Percentiles rank a stretch among this genome's conserved stretches.
Evolutionary conservation across 306 rosid genomes (phyloP).

Genomic region (Fragaria nilgerrensis): DNA sequence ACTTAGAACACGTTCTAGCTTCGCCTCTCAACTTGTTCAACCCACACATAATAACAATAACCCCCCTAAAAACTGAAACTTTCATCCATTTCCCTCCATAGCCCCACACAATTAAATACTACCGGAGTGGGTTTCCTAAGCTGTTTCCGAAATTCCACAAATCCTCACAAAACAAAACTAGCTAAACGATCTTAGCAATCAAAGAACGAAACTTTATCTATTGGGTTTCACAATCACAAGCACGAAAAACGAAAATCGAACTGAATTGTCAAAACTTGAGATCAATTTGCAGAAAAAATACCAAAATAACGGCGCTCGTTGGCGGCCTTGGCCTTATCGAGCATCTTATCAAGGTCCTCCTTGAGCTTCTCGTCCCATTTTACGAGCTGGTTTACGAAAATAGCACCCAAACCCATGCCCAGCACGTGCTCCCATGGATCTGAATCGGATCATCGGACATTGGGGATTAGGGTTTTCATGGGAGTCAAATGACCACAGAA

Average conservation of each 20-base stretch:
- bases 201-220: not conserved
- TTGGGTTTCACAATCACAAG: not conserved
- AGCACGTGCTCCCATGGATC: conserved; percentile 98
- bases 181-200: not conserved
- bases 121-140: no score
- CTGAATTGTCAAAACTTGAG: not conserved
- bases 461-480: not conserved
- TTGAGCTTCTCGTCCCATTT: conserved; percentile 74
- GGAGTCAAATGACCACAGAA: not conserved
- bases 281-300: conserved; percentile 11
- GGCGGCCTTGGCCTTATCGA: conserved; percentile 84
- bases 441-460: conserved; percentile 23
- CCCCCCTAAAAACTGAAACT: not conserved
- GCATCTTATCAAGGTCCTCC: conserved; percentile 83
- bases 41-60: not conserved
- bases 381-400: conserved; percentile 65
- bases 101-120: not conserved
- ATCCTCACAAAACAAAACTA: not conserved
- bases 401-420: conserved; percentile 81
- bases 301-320: conserved; percentile 95
- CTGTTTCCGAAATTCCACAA: not conserved
- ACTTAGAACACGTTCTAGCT: not conserved
- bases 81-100: not conserved
- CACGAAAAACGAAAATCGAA: not conserved
- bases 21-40: not conserved